Base-by-base conservation (phyloP, 2,329 filamentous ascomycete species). In the Gaeumannomyces sp. region DNA sequence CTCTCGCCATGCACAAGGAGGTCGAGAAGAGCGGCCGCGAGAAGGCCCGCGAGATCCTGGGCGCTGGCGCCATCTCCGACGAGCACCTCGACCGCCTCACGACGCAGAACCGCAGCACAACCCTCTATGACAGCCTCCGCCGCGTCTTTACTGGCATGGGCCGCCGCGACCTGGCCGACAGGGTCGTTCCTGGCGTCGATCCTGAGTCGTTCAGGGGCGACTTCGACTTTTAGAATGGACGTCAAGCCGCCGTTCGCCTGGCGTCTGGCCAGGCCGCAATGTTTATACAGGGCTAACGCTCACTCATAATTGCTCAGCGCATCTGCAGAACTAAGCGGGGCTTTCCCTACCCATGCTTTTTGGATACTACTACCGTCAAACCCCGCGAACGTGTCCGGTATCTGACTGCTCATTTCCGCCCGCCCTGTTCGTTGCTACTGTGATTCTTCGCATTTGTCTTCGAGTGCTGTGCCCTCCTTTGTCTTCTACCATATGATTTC, bases 101-200 rank as follows among this genome's bases (percentile, higher is more conserved):
- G 64, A 89, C 89, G 63, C 94, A 98, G 81, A 99, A 99, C 78
- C 89, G 96, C 75, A 97, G 92, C 80, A 97, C 93, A 62, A 99
- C 97, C 72, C 80, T 99, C 66, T 97, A 97, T 76, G 96, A 99
- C 76, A 99, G 96, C 16, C 80, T 99, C 67, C 81, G 94, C 67
- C 83, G 96, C 66, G 95, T 98, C n/a, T 98, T 99, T 77, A 93
- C 89, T 13, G 92, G 96, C 79, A 98, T 99, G 95, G 90, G 90
- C 2, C 81, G 95, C 65, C 82, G 92, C 65, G 95, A 99, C 77
- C 75, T 99, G 73, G 90, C 90, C 3, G 93, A 98, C 74, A 85
- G 88, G 79, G 95, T 97, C 7, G 89, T 93, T 16, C 86, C 89
- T 1, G 94, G 93, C 31, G 94, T 99, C 80, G 92, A 98, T 78